Base-by-base conservation (phyloP, 306 rosid genomes). In the Cucumis sativus region DNA sequence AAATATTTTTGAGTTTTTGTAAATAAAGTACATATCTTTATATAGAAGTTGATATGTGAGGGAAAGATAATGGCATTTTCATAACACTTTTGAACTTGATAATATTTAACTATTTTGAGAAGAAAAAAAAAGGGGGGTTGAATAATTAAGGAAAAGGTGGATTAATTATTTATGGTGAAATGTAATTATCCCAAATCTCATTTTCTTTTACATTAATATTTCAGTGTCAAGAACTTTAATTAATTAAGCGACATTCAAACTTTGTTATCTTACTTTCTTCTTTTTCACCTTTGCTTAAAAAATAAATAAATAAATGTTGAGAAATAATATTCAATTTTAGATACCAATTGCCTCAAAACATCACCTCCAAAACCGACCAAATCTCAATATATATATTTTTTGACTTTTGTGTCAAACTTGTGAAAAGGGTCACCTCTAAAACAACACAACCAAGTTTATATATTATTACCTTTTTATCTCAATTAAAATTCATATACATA, bases 261-360 rank as follows among this genome's bases (percentile, higher is more conserved):
- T 68, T 84, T 70, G 80, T 18, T 21, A 70, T 74, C 83, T 62
- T 84, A 23, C n/a, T 80, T 80, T 68, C 40, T 82, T 81, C 69
- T 57, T 43, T 68, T 43, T 82, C 71, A 54, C 76, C 78, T 66
- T 92, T 89, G 87, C 87, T 91, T 93, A 84, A 77, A 86, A 88
- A 82, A 89, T 89, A 92, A 89, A 83, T 88, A 85, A 92, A 89
- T 2, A 33, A 88, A 65, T 4, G 86, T 82, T 79, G 33, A 33
- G 4, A 57, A 70, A 74, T 79, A 76, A 74, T 79, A 76, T 41
- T 47, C 74, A 67, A 67, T 67, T 67, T n/a, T 17, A 40, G 18
- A 65, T 62, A 43, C 17, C 58, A 37, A 45, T 28, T 67, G 55
- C 45, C 18, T 71, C 71, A 71, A 23, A 23, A 68, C 37, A 70